Evolutionary conservation across 306 rosid species (phyloP).

Genomic region (Mucuna pruriens): DNA sequence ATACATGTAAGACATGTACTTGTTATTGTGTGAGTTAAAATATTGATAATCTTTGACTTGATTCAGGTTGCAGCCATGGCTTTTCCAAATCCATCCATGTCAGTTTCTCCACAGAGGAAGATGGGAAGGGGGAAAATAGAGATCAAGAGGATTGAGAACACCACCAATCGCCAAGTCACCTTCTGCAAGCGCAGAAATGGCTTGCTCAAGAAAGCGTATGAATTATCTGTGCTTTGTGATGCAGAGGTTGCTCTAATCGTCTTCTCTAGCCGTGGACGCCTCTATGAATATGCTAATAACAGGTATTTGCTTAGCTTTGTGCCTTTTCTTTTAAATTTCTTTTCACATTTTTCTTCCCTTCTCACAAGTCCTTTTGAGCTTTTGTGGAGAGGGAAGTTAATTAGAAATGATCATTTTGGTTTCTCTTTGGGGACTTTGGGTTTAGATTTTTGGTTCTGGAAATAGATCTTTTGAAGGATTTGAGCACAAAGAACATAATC

Average conservation of each 20-base stretch:
- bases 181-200: conserved; percentile 97
- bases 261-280: conserved; percentile 97
- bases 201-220: conserved; percentile 92
- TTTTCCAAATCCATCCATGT: conserved; percentile 58
- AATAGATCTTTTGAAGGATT: conserved; percentile 49
- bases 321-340: background rate
- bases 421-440: conserved; percentile 1
- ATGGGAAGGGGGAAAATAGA: conserved; percentile 96
- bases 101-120: conserved; percentile 73
- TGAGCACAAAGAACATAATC: conserved; percentile 51
- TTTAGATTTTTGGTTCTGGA: conserved; percentile 38
- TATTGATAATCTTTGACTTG: conserved; percentile 32
- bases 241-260: conserved; percentile 97
- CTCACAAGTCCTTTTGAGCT: conserved; percentile 8
- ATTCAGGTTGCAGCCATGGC: conserved; percentile 64
- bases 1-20: background rate
- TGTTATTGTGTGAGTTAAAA: background rate
- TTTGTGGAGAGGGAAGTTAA: background rate
- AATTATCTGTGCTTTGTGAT: conserved; percentile 97
- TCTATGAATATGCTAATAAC: conserved; percentile 91
- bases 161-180: conserved; percentile 97
- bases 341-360: background rate
- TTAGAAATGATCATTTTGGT: background rate
- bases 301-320: conserved; percentile 53
- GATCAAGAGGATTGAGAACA: conserved; percentile 98